Percentiles rank a stretch among this genome's conserved stretches.
phyloP scores from a whole-genome alignment of 768 basidiomycete species.

The Trametes meyenii region DNA sequence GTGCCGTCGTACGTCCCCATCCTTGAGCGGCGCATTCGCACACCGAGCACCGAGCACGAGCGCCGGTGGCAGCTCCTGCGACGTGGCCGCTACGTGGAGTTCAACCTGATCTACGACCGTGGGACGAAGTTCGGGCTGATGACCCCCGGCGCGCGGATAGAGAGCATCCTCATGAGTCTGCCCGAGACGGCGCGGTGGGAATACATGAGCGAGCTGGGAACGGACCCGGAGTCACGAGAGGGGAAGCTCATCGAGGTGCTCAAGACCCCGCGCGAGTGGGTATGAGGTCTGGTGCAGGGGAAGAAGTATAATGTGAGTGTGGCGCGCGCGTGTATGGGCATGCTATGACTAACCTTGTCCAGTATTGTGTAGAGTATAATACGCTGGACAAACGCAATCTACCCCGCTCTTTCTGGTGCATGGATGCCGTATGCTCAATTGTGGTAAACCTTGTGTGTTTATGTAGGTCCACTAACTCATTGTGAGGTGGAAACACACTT shows the following conservation, averaged over 20 bases:
- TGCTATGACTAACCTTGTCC: neutral
- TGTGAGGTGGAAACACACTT: neutral
- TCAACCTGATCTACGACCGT: conserved; percentile 69
- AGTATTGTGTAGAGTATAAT: conserved; percentile 1
- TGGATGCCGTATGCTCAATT: neutral
- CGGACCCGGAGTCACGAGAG: conserved; percentile 52
- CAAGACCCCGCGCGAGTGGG: conserved; percentile 53
- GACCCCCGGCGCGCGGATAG: conserved; percentile 61
- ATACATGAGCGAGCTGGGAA: conserved; percentile 59
- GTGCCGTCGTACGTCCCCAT: conserved; percentile 91
- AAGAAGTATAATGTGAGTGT: conserved; percentile 4
- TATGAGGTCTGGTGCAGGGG: neutral
- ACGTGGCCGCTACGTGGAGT: conserved; percentile 90
- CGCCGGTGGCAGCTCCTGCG: conserved; percentile 93
- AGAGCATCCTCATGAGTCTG: conserved; percentile 68
- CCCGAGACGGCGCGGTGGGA: conserved; percentile 73
- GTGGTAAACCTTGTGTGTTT: neutral
- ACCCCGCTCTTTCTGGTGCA: neutral
- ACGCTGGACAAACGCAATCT: neutral
- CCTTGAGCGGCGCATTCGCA: conserved; percentile 56
- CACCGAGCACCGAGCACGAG: conserved; percentile 62
- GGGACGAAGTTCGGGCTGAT: conserved; percentile 69
- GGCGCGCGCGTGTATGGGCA: too few species aligned
- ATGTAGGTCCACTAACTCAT: neutral
- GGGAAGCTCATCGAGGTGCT: conserved; percentile 54